Conservation (phyloP, 768 basidiomycete genomes). For the Suillus weaverae region DNA sequence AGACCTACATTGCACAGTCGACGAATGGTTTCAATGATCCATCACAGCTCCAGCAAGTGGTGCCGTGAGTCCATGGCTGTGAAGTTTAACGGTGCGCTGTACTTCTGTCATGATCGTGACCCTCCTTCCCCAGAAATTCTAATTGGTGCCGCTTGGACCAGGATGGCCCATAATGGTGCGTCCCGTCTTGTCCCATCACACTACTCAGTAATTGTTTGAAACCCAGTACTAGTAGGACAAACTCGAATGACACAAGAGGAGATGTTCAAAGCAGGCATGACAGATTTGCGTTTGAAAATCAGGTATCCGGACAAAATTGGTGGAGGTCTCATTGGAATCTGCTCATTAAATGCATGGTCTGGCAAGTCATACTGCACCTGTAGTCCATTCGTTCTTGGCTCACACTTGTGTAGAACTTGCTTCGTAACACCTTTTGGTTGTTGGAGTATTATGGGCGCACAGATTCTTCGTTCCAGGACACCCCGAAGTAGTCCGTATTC, state of each 20-base stretch:
- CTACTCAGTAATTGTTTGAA: too few species aligned
- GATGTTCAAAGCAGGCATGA: conserved; percentile 2
- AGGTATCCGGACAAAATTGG: conserved; percentile 9
- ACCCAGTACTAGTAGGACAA: not conserved
- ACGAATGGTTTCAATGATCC: too few species aligned
- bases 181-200: not conserved
- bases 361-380: not conserved
- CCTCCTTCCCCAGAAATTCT: conserved; percentile 6
- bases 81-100: conserved; percentile 7
- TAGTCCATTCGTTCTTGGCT: not conserved
- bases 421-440: conserved; percentile 8
- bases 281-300: not conserved
- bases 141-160: conserved; percentile 13
- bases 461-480: conserved; percentile 5
- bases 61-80: conserved; percentile 11
- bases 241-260: conserved; percentile 4
- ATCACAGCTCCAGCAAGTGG: too few species aligned
- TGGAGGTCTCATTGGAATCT: conserved; percentile 11
- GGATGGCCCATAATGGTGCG: conserved; percentile 7
- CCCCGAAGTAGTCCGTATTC: conserved; percentile 4
- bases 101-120: conserved; percentile 5
- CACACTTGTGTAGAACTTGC: conserved; percentile 3
- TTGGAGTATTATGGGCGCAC: conserved; percentile 6
- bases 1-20: too few species aligned
- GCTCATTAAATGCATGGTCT: conserved; percentile 11